Percentiles rank a stretch among this genome's conserved stretches.
Evolutionary conservation across 2,329 filamentous ascomycete genomes (phyloP).

Genomic region (Fusarium torulosum): DNA sequence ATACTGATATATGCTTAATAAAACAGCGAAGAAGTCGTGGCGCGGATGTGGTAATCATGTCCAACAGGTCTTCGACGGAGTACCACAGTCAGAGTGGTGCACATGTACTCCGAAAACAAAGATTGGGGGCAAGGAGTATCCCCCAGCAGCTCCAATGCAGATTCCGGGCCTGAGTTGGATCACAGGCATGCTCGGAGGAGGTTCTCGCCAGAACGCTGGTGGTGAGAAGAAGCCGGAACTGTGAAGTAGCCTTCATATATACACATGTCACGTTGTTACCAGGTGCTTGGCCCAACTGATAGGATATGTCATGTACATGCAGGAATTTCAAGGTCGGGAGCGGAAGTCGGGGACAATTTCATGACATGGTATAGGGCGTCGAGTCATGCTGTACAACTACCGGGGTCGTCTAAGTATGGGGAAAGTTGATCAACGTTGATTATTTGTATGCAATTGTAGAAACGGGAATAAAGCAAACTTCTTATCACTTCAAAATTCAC

Average conservation of each 20-base stretch:
- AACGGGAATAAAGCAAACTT: background rate
- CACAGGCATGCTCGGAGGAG: slow-evolving; percentile 45
- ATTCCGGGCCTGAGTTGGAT: slow-evolving; percentile 58
- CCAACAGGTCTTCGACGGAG: slow-evolving; percentile 57
- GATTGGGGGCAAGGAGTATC: slow-evolving; percentile 60
- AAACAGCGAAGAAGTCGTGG: slow-evolving; percentile 62
- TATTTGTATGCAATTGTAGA: background rate
- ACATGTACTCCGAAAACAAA: slow-evolving; percentile 60
- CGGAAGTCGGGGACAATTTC: slow-evolving; percentile 14
- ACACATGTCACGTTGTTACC: background rate
- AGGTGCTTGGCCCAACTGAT: background rate
- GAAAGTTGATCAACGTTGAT: slow-evolving; percentile 1
- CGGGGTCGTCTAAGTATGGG: slow-evolving; percentile 5
- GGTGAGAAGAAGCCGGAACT: slow-evolving; percentile 39
- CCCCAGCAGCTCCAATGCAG: slow-evolving; percentile 57
- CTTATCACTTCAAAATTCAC: background rate
- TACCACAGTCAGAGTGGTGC: slow-evolving; percentile 62
- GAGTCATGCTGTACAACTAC: slow-evolving; percentile 13
- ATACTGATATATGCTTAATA: background rate
- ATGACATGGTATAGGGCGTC: slow-evolving; percentile 26
- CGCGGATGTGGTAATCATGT: slow-evolving; percentile 64
- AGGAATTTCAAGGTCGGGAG: background rate
- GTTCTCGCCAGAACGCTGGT: slow-evolving; percentile 1
- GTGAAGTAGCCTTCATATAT: slow-evolving; percentile 9
- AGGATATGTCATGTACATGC: background rate